Conservation (phyloP, 1,139 yeast genomes). For the Debaryomyces coudertii region DNA sequence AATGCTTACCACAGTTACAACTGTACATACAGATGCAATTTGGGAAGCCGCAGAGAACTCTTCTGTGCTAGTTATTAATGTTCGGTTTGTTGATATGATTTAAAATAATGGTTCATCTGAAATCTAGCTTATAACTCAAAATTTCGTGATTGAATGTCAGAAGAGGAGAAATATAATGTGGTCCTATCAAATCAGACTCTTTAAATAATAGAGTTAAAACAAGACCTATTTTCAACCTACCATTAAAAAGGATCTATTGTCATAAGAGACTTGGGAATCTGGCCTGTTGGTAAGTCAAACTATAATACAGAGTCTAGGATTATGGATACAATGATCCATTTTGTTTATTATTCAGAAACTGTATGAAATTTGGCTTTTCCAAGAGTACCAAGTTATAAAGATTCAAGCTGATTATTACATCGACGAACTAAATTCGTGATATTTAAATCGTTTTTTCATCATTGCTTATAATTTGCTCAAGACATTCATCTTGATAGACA, state of each 20-base stretch:
- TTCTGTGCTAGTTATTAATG: neutral
- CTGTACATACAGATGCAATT: neutral
- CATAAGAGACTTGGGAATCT: conserved; percentile 6
- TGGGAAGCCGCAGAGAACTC: neutral
- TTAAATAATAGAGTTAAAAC: neutral
- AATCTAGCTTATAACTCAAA: conserved; percentile 2
- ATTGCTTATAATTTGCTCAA: too few species aligned
- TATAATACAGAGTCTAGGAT: conserved; percentile 25
- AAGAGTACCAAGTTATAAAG: neutral
- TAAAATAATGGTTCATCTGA: conserved; percentile 2
- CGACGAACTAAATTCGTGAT: too few species aligned
- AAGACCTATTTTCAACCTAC: neutral
- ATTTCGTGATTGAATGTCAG: neutral
- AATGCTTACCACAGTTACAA: neutral
- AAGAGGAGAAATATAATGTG: neutral
- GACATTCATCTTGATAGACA: too few species aligned
- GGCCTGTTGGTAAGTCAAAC: conserved; percentile 49
- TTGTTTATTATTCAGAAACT: neutral
- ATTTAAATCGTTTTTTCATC: too few species aligned
- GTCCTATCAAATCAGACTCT: neutral
- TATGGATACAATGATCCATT: neutral
- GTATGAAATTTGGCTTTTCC: neutral
- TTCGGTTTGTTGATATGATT: neutral
- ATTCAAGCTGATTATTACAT: too few species aligned
- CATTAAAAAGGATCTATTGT: neutral